Conservation (phyloP, 139 green algal species). For the Nannochloris sp. region DNA sequence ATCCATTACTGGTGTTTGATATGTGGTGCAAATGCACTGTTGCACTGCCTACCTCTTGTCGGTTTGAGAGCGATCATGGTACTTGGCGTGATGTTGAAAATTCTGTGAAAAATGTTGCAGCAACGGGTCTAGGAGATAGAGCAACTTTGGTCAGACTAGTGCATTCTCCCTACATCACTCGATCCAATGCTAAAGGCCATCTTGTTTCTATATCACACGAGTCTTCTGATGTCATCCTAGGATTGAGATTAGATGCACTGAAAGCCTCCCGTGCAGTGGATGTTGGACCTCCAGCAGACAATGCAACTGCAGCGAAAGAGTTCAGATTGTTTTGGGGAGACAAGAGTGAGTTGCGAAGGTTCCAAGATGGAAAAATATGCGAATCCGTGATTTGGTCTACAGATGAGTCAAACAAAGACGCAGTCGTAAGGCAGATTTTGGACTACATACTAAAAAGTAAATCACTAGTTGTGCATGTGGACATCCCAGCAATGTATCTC, state of each 20-base stretch:
- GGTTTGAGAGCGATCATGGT: background rate
- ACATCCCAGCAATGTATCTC: slow-evolving; percentile 23
- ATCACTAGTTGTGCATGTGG: slow-evolving; percentile 35
- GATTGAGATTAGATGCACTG: slow-evolving; percentile 28
- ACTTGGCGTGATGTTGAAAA: background rate
- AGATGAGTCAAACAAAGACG: slow-evolving; percentile 30
- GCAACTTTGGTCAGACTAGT: slow-evolving; percentile 4
- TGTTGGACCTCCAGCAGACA: slow-evolving; percentile 52
- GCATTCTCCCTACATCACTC: background rate
- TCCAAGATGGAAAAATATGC: slow-evolving; percentile 61
- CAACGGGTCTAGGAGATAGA: background rate
- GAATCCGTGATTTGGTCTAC: slow-evolving; percentile 69
- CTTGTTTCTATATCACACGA: background rate
- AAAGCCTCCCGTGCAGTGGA: slow-evolving; percentile 47
- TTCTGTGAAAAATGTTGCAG: background rate
- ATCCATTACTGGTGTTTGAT: slow-evolving; percentile 38
- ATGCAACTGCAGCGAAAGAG: slow-evolving; percentile 27
- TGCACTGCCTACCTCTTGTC: background rate
- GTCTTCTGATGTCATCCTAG: background rate
- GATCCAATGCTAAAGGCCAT: background rate
- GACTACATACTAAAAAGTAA: slow-evolving; percentile 34
- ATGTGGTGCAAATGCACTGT: slow-evolving; percentile 39
- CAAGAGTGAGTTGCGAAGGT: slow-evolving; percentile 57
- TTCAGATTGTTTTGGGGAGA: slow-evolving; percentile 73
- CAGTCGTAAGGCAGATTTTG: slow-evolving; percentile 45